These are phyloP conservation scores for Naematelia aurantialba DNA, from an alignment of 768 basidiomycete genomes.

Conservation along the genomic window DNA sequence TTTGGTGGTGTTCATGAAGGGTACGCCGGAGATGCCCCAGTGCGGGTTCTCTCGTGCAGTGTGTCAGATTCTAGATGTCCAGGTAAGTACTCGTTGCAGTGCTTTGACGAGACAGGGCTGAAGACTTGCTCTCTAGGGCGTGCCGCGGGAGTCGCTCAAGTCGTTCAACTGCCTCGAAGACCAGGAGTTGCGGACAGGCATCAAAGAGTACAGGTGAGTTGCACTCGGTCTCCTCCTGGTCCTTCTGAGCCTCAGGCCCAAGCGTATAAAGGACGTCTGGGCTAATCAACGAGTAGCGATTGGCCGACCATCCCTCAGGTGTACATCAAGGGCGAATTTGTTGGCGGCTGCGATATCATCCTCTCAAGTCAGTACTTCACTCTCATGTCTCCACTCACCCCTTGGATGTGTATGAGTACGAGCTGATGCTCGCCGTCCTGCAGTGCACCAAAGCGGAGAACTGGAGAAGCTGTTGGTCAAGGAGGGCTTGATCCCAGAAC, in stretches of 20 bases:
- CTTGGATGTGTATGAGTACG: background rate
- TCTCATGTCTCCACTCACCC: slow-evolving; percentile 3
- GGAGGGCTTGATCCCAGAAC: slow-evolving; percentile 63
- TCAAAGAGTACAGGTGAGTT: slow-evolving; percentile 97
- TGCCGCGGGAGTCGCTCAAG: slow-evolving; percentile 73
- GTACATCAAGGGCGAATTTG: slow-evolving; percentile 89
- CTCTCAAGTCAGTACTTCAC: slow-evolving; percentile 67
- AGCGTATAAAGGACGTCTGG: too few relatives aligned
- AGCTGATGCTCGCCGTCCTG: slow-evolving; percentile 3
- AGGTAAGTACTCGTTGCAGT: too few relatives aligned
- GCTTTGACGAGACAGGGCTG: too few relatives aligned
- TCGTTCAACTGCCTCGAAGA: slow-evolving; percentile 90
- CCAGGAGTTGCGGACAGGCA: slow-evolving; percentile 70
- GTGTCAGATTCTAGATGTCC: slow-evolving; percentile 74
- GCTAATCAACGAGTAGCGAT: slow-evolving; percentile 58
- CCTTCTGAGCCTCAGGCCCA: too few relatives aligned
- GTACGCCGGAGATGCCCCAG: slow-evolving; percentile 75
- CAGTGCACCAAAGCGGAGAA: slow-evolving; percentile 96
- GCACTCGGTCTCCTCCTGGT: too few relatives aligned
- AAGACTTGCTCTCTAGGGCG: slow-evolving; percentile 57
- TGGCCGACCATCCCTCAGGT: slow-evolving; percentile 98
- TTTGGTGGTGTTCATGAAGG: slow-evolving; percentile 98
- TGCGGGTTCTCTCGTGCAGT: slow-evolving; percentile 96
- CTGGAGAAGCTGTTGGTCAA: slow-evolving; percentile 75
- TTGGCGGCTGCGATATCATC: slow-evolving; percentile 95